phyloP scores from a whole-genome alignment of 2,329 filamentous ascomycete species.

The Colletotrichum sansevieriae region DNA sequence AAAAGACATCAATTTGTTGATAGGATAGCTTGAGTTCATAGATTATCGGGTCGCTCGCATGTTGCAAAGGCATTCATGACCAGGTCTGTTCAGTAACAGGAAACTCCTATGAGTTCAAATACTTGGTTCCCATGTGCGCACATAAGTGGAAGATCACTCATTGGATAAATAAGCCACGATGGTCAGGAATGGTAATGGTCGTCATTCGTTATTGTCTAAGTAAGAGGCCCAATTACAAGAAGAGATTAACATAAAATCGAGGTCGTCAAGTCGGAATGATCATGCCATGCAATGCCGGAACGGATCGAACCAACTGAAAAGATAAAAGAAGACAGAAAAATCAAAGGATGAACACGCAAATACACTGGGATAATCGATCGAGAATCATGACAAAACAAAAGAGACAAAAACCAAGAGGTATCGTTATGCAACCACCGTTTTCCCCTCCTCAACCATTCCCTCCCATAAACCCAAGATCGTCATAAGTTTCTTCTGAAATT shows the following conservation, averaged over 20 bases:
- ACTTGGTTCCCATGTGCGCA: no score
- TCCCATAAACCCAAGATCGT: constrained; percentile 10
- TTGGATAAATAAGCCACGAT: neutral
- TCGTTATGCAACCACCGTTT: constrained; percentile 29
- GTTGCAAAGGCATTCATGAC: neutral
- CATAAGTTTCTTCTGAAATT: constrained; percentile 34
- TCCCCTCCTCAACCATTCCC: constrained; percentile 15
- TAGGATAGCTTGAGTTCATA: neutral
- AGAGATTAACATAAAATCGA: neutral
- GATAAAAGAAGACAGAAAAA: neutral
- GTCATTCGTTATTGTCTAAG: constrained; percentile 19
- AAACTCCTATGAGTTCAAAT: no score
- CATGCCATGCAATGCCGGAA: no score
- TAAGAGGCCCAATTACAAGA: neutral
- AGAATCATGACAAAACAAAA: constrained; percentile 2
- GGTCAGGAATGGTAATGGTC: neutral
- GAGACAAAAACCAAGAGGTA: constrained; percentile 27
- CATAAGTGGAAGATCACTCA: neutral
- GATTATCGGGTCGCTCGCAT: neutral
- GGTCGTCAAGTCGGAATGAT: no score
- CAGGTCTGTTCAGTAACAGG: neutral
- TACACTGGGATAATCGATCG: no score
- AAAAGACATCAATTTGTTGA: neutral
- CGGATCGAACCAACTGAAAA: neutral
- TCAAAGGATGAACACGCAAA: no score